Conservation (phyloP, 2,329 filamentous ascomycete genomes). For the Xylariaceae sp. region DNA sequence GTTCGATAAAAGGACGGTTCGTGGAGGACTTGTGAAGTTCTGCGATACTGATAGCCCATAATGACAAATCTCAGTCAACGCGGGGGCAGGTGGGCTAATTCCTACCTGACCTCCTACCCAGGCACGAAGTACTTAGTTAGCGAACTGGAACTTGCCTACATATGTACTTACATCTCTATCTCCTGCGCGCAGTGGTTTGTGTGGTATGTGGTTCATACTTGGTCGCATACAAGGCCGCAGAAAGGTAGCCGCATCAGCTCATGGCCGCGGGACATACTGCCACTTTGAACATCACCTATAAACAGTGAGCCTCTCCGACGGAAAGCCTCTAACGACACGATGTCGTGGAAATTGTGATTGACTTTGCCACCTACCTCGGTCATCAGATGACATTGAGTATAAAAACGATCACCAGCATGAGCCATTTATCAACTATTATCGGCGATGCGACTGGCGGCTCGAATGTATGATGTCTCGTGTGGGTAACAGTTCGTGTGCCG, state of each 20-base stretch:
- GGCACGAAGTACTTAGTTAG: background rate
- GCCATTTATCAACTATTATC: background rate
- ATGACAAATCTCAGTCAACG: background rate
- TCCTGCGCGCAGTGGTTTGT: background rate
- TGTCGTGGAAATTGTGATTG: no score
- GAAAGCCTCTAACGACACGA: no score
- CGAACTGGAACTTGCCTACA: background rate
- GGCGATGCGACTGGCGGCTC: background rate
- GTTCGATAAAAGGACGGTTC: background rate
- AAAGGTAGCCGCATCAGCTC: slow-evolving; percentile 21
- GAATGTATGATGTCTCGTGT: background rate
- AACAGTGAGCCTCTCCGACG: no score
- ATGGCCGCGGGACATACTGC: slow-evolving; percentile 24
- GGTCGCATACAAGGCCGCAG: slow-evolving; percentile 28
- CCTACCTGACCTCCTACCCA: background rate
- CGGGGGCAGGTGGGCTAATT: no score
- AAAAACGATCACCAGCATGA: background rate
- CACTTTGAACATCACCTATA: background rate
- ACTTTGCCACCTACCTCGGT: background rate
- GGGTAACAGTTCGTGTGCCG: background rate
- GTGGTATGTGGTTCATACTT: slow-evolving; percentile 3
- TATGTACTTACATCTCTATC: slow-evolving; percentile 1
- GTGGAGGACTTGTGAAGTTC: background rate
- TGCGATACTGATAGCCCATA: background rate
- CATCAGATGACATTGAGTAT: background rate